Evolutionary conservation across 495 filamentous ascomycete species (phyloP), one percentile per base, ranked within the genome.

Genomic region (Trichoderma gamsii): DNA sequence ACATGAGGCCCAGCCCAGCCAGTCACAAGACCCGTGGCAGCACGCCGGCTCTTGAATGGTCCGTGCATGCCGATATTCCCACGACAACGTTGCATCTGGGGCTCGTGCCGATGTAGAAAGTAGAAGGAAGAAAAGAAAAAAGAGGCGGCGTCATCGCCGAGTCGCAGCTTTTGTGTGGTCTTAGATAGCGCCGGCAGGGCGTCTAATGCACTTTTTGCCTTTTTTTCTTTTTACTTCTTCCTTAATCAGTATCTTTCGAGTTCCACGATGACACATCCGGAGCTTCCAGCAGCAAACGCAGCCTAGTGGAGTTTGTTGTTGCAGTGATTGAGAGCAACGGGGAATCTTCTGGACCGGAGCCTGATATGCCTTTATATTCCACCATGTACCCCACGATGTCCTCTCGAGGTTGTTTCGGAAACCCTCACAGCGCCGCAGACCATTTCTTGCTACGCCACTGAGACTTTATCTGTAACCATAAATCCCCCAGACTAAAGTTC

Each of bases 31-130:
- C 56, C 56, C 56, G 56, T 61, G 56, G 23, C 56, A 25, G 4
- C 56, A 29, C 56, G 23, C 56, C 23, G 56, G 23, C 56, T 61
- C 56, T 61, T 61, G 56, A 61, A 61, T 61, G 56, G 56, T 21
- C 56, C 56, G 51, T 56, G 51, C 51, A n/a, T 23, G 21, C 21
- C 11, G 56, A 7, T 21, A 29, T 61, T 7, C 27, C 23, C 56
- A 27, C 23, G 9, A 61, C 56, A 61, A 61, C 56, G 56, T 61
- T 61, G 56, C 56, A 61, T 61, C 25, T 61, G 56, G 43, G 9
- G 43, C 56, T 12, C 13, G 27, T 61, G 56, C 49, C 44, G 44
- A 13, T 4, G 5, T 49, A 49, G 44, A 15, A 49, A 49, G 44
- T 49, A 15, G 18, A n/a, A 49, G 6, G 44, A 2, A 49, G 13